Conservation (phyloP, 2,329 filamentous ascomycete species). For the Aspergillus ochraceoroseus region DNA sequence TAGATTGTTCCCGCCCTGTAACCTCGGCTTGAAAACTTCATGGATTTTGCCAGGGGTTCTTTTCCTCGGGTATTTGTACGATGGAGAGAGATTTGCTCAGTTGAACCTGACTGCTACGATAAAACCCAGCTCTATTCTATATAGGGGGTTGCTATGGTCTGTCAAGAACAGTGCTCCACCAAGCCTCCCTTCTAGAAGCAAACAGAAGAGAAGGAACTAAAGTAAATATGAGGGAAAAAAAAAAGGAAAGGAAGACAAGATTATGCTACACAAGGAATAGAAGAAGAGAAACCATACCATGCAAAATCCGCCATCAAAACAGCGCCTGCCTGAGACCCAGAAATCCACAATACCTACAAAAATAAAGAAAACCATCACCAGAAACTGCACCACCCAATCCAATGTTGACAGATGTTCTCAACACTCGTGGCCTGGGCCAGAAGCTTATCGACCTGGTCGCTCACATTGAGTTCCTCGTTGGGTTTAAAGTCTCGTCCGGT, state of each 20-base stretch:
- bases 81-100: too few relatives aligned
- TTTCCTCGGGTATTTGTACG: too few relatives aligned
- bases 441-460: conserved; percentile 87
- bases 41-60: too few relatives aligned
- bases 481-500: conserved; percentile 89
- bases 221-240: conserved; percentile 9
- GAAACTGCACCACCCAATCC: conserved; percentile 98
- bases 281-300: conserved; percentile 19
- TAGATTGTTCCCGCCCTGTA: conserved; percentile 14
- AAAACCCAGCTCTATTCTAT: too few relatives aligned
- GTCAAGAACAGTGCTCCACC: not conserved
- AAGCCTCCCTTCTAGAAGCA: too few relatives aligned
- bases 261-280: conserved; percentile 13
- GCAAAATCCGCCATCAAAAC: conserved; percentile 26
- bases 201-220: not conserved
- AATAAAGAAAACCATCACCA: conserved; percentile 56
- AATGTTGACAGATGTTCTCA: conserved; percentile 97
- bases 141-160: conserved; percentile 5
- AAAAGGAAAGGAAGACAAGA: conserved; percentile 15
- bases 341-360: conserved; percentile 13
- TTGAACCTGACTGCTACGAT: too few relatives aligned
- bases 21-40: conserved; percentile 20
- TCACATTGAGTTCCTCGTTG: conserved; percentile 75
- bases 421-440: conserved; percentile 93
- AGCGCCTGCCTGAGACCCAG: conserved; percentile 27